Evolutionary conservation across 2,329 filamentous ascomycete genomes (phyloP), one percentile per base, ranked within the genome.

Genomic region (Hymenoscyphus fraxineus): DNA sequence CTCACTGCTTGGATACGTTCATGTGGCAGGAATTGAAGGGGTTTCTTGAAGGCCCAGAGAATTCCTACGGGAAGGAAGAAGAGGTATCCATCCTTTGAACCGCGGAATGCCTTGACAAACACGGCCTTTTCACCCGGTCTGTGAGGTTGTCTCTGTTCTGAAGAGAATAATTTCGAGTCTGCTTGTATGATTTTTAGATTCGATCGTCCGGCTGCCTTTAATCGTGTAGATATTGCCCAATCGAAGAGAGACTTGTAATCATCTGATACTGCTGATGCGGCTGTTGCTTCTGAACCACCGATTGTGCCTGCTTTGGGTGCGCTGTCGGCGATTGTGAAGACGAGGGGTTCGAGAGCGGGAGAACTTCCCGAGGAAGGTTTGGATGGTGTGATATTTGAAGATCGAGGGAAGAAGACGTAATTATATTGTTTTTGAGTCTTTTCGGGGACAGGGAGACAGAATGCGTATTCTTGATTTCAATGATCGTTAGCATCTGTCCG

Each of bases 41-140:
- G 88, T 75, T 90, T 90, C 76, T 89, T 89, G 79, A 88, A 90
- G 0, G 81, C 87, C 86, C 87, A 90, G 7, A 90, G 74, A 62
- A 90, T 89, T 15, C 88, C 88, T 32, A 80, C 86, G 39, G 86
- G 82, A 16, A 90, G 77, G 72, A 90, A 89, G 72, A 89, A 90
- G 0, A 90, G 78, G 68, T 83, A 89, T 0, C 87, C 88, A 65
- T 90, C 88, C 73, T 90, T 90, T 64, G 83, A 87, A 22, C 88
- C 88, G 56, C 87, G 80, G 76, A 88, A 89, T 1, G 83, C 87
- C 70, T 84, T 86, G 56, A 90, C 83, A 69, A 89, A 86, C 19
- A 89, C 86, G 0, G 87, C 86, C 71, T 82, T 84, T 68, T 90
- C 87, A 61, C 79, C 80, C 7, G 74, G 85, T 35, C 86, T 80